A percentile compares a stretch with the other conserved stretches of the same genome.
phyloP scores from a whole-genome alignment of 1,284 basidiomycete genomes.

The Moesziomyces sp. region DNA sequence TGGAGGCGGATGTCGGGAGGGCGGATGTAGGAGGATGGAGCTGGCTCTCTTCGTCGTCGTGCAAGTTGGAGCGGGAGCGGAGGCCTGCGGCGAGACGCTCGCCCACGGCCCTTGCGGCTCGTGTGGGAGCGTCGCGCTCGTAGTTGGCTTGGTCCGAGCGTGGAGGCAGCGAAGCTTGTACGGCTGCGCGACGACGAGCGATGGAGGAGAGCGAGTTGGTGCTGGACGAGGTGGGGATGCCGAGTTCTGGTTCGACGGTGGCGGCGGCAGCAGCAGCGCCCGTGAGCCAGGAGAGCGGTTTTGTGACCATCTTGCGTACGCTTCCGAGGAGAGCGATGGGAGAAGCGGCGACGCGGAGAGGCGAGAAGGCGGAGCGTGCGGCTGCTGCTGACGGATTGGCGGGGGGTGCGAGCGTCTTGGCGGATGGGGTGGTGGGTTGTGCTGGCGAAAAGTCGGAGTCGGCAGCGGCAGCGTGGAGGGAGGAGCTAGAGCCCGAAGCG shows the following conservation, averaged over 20 bases:
- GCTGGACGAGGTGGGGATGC: conserved; percentile 46
- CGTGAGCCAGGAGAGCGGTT: conserved; percentile 51
- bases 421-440: conserved; percentile 19
- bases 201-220: conserved; percentile 45
- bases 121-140: conserved; percentile 37
- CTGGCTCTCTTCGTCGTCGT: conserved; percentile 44
- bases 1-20: conserved; percentile 19
- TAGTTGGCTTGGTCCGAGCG: conserved; percentile 9
- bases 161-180: conserved; percentile 22
- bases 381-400: not conserved
- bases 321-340: conserved; percentile 50
- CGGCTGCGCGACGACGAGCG: conserved; percentile 36
- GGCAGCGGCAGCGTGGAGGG: conserved; percentile 13
- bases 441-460: conserved; percentile 16
- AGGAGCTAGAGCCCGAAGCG: conserved; percentile 15
- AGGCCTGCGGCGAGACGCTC: conserved; percentile 48
- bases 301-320: conserved; percentile 50
- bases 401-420: conserved; percentile 33
- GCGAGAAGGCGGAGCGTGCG: conserved; percentile 38
- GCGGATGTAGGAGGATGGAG: conserved; percentile 20
- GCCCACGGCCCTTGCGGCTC: conserved; percentile 45
- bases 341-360: conserved; percentile 40
- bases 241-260: conserved; percentile 27
- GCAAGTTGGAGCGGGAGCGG: conserved; percentile 29
- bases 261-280: conserved; percentile 24